Conservation (phyloP, 495 filamentous ascomycete species). For the Xylaria castorea region DNA sequence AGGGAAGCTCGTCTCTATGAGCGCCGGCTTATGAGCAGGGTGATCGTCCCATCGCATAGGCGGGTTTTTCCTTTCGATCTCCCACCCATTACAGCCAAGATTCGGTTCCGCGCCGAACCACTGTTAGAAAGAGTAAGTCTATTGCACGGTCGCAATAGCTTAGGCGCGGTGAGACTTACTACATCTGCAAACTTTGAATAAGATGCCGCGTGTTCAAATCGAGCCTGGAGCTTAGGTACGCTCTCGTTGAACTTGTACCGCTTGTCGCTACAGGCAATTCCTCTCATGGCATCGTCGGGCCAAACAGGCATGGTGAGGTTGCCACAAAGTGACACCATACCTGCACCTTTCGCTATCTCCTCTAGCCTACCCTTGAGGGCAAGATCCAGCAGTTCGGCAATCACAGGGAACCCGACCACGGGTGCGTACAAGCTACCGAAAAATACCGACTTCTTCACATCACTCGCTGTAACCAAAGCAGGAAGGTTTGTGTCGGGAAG, state of each 20-base stretch:
- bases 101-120: conserved; percentile 47
- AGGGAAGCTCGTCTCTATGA: conserved; percentile 60
- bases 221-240: conserved; percentile 40
- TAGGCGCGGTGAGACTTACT: conserved; percentile 28
- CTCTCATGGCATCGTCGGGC: conserved; percentile 52
- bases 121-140: conserved; percentile 23
- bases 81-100: conserved; percentile 53
- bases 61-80: conserved; percentile 44
- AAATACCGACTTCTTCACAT: conserved; percentile 42
- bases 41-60: conserved; percentile 48
- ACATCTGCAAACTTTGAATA: conserved; percentile 54
- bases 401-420: conserved; percentile 35
- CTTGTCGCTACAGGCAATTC: conserved; percentile 58
- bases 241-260: conserved; percentile 50
- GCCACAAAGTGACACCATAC: conserved; percentile 40
- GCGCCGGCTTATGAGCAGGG: conserved; percentile 34
- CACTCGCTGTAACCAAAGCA: conserved; percentile 40
- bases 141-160: background rate
- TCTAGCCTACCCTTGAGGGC: background rate
- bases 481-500: conserved; percentile 43
- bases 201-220: conserved; percentile 45
- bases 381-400: conserved; percentile 35
- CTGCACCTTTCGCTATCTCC: conserved; percentile 7
- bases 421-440: conserved; percentile 49
- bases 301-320: conserved; percentile 51